phyloP scores from a whole-genome alignment of 306 rosid genomes.

The Alnus glutinosa region DNA sequence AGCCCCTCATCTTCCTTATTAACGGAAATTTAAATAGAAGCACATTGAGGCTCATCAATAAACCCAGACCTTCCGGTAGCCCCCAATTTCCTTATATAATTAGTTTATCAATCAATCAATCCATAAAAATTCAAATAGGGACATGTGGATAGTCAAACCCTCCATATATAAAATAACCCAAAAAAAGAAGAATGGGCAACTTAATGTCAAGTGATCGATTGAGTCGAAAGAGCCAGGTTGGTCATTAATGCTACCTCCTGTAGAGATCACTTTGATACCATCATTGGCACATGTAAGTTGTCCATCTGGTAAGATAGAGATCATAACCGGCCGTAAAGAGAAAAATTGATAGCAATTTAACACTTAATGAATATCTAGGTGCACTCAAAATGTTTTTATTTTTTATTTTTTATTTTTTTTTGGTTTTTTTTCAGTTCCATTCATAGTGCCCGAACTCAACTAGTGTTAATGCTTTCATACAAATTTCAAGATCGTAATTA shows the following conservation, averaged over 20 bases:
- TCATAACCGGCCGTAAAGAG: slow-evolving; percentile 17
- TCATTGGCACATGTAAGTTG: slow-evolving; percentile 28
- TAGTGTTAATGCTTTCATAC: background rate
- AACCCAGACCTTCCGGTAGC: too few relatives aligned
- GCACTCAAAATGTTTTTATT: background rate
- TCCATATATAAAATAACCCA: background rate
- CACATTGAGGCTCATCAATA: too few relatives aligned
- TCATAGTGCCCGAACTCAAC: background rate
- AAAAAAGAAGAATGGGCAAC: background rate
- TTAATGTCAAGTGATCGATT: background rate
- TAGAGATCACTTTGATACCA: slow-evolving; percentile 37
- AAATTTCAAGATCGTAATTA: background rate
- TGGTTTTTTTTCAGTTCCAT: background rate
- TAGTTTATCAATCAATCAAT: too few relatives aligned
- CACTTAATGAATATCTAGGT: background rate
- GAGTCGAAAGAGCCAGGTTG: slow-evolving; percentile 27
- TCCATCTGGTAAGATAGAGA: slow-evolving; percentile 45
- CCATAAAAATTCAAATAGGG: too few relatives aligned
- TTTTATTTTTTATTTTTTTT: background rate
- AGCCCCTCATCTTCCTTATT: too few relatives aligned
- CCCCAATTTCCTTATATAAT: too few relatives aligned
- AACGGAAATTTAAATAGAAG: too few relatives aligned
- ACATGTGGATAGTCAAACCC: too few relatives aligned
- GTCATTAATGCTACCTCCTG: slow-evolving; percentile 25
- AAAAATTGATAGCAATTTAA: background rate